Percentiles rank a stretch among this genome's conserved stretches.
Evolutionary conservation across 176 grass and related monocot species (phyloP).

Genomic region (Oryza glaberrima): DNA sequence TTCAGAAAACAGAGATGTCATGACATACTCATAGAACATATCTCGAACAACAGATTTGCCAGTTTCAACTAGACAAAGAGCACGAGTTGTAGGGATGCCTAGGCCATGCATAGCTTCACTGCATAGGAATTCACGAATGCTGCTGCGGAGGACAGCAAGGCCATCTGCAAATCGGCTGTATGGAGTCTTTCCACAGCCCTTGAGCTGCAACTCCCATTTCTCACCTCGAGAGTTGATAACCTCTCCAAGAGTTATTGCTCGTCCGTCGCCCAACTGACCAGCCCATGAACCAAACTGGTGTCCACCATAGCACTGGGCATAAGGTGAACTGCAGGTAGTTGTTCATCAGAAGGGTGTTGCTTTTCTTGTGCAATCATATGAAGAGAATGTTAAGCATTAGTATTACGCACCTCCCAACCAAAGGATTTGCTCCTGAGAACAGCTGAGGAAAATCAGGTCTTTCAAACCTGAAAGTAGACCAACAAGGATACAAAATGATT

Average conservation of each 20-base stretch:
- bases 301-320: conserved; percentile 95
- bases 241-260: conserved; percentile 91
- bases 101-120: conserved; percentile 96
- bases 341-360: conserved; percentile 14
- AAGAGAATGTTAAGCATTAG: conserved; percentile 14
- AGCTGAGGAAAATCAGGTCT: conserved; percentile 77
- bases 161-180: conserved; percentile 96
- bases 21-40: conserved; percentile 99
- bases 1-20: conserved; percentile 25
- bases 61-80: conserved; percentile 85
- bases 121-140: conserved; percentile 94
- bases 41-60: conserved; percentile 88
- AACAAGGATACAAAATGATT: background rate
- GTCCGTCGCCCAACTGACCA: conserved; percentile 91
- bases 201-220: conserved; percentile 96
- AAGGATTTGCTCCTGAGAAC: conserved; percentile 82
- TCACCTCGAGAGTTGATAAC: conserved; percentile 78
- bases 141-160: conserved; percentile 93
- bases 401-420: conserved; percentile 76
- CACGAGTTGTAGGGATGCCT: conserved; percentile 91
- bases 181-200: conserved; percentile 90
- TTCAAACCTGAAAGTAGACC: conserved; percentile 70
- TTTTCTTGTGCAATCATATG: background rate
- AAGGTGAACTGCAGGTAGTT: conserved; percentile 65
- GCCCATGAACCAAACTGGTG: conserved; percentile 98